phyloP scores from a whole-genome alignment of 805 yeast genomes.

The Candida coquimbonensis region DNA sequence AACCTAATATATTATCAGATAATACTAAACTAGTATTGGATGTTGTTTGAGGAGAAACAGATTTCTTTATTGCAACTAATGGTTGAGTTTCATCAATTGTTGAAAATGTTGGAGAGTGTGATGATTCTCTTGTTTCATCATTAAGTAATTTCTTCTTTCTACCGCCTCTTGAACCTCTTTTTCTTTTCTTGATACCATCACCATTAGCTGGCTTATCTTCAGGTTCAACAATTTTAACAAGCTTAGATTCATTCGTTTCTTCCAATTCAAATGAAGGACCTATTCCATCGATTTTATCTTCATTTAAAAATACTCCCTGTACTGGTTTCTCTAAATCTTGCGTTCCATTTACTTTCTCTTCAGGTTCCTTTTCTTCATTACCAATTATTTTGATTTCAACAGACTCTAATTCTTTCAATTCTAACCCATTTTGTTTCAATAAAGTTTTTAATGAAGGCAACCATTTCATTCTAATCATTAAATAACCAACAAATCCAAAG shows the following conservation, averaged over 20 bases:
- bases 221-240: conserved; percentile 24
- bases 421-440: conserved; percentile 27
- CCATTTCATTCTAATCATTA: conserved; percentile 25
- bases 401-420: conserved; percentile 20
- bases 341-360: not conserved
- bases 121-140: not conserved
- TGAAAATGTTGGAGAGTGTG: conserved; percentile 1
- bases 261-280: not conserved
- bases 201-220: conserved; percentile 20
- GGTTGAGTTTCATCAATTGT: conserved; percentile 1
- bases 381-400: conserved; percentile 5
- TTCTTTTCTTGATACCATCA: conserved; percentile 48
- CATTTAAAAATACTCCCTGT: too few relatives aligned
- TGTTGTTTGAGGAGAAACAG: not conserved
- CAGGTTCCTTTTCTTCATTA: not conserved
- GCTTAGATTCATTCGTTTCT: conserved; percentile 9
- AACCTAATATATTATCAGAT: conserved; percentile 76
- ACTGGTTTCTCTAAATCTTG: too few relatives aligned
- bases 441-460: conserved; percentile 27
- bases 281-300: not conserved
- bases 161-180: conserved; percentile 85
- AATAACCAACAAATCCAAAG: conserved; percentile 19
- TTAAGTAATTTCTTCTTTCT: conserved; percentile 36
- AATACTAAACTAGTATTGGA: conserved; percentile 41
- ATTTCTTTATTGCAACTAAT: not conserved